phyloP scores from a whole-genome alignment of 805 yeast species.

The Saturnispora gosingensis region DNA sequence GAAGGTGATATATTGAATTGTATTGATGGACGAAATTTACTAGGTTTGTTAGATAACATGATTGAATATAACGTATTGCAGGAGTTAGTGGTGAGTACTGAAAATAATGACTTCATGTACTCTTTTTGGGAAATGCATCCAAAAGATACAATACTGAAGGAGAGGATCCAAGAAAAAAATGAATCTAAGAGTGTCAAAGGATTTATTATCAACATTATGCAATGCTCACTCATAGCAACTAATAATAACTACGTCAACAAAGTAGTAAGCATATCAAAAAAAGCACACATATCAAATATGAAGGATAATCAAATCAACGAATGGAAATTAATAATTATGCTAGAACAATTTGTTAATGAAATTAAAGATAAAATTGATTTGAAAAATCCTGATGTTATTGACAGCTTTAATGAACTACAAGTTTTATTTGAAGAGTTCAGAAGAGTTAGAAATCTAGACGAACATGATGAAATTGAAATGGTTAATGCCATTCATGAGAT shows the following conservation, averaged over 20 bases:
- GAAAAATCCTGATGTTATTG: constrained; percentile 2
- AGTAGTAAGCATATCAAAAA: constrained; percentile 12
- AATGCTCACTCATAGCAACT: constrained; percentile 12
- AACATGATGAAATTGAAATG: not conserved
- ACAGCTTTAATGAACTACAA: constrained; percentile 5
- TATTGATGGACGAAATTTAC: constrained; percentile 16
- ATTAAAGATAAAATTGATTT: constrained; percentile 8
- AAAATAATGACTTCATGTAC: constrained; percentile 14
- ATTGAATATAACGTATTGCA: constrained; percentile 10
- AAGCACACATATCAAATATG: constrained; percentile 7
- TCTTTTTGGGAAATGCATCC: constrained; percentile 23
- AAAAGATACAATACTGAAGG: constrained; percentile 10
- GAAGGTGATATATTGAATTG: not conserved
- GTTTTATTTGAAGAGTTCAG: not conserved
- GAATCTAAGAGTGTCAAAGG: not conserved
- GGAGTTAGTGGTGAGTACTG: constrained; percentile 9
- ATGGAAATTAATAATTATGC: constrained; percentile 12
- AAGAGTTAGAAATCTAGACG: not conserved
- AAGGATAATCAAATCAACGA: constrained; percentile 1
- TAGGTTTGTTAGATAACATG: constrained; percentile 13
- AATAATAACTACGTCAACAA: constrained; percentile 2
- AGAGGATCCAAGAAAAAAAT: constrained; percentile 8
- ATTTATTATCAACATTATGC: constrained; percentile 9
- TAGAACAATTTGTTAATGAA: constrained; percentile 15
- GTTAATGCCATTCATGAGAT: not conserved